Conservation (phyloP, 208 protist species). For the Acanthamoeba castellanii region DNA sequence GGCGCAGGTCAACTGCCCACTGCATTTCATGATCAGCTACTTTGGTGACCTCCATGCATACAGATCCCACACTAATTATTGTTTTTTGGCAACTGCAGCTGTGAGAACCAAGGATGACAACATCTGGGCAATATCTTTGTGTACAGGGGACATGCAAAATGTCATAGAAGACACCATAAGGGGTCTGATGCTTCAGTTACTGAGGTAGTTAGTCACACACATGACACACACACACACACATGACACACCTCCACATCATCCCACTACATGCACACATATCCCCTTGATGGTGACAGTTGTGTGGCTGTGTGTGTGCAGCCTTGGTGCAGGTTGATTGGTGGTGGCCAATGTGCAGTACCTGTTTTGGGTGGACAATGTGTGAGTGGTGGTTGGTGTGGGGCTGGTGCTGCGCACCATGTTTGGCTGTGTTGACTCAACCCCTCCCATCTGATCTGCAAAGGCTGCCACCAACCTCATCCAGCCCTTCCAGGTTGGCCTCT, state of each 20-base stretch:
- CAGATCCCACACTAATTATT: too few relatives aligned
- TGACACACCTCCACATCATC: too few relatives aligned
- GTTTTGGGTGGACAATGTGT: background rate
- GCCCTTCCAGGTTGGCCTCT: slow-evolving; percentile 3
- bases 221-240: too few relatives aligned
- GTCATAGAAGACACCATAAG: too few relatives aligned
- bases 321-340: background rate
- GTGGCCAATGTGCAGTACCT: background rate
- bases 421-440: background rate
- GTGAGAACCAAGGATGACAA: too few relatives aligned
- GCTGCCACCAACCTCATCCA: background rate
- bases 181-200: too few relatives aligned
- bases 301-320: background rate
- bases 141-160: too few relatives aligned
- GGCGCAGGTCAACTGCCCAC: background rate
- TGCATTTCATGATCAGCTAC: background rate
- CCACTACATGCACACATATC: too few relatives aligned
- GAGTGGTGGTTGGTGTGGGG: background rate
- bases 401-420: slow-evolving; percentile 29
- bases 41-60: background rate
- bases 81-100: too few relatives aligned
- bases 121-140: too few relatives aligned
- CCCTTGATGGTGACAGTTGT: too few relatives aligned
- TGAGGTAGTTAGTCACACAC: too few relatives aligned
- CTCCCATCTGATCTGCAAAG: background rate